Base-by-base conservation (phyloP, 192 early-diverging fungal species). In the Podila clonocystis region DNA sequence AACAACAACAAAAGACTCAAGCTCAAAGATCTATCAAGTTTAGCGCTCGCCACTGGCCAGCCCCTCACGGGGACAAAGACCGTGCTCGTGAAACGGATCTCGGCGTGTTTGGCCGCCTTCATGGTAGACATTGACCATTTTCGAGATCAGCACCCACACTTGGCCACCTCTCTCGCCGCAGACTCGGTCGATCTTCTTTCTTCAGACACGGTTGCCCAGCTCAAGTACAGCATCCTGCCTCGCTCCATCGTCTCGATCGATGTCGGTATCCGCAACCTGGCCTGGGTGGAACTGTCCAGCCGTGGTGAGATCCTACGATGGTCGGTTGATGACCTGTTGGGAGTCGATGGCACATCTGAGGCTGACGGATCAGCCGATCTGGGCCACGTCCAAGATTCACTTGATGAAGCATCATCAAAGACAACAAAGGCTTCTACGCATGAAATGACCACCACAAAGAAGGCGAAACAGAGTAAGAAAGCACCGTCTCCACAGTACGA, bases 251-350 rank as follows among this genome's bases (percentile, higher is more conserved):
- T 88, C 22, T 88, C 87, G 1, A 72, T 88, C 59, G 87, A 88
- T 62, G 59, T 88, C 19, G 87, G 87, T 0, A 84, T 86, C 52
- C 85, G 87, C 22, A 88, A 88, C 63, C 66, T 88, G 0, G 87
- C 87, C 1, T 86, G 84, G 80, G 84, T 83, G 5, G 75, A 85
- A 34, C 24, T 88, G 13, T 67, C 79, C 9, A 68, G 24, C 17
- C 67, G 85, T 12, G 55, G 69, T 0, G 52, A 75, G 20, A 82
- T 88, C 8, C 41, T 83, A 30, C 66, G 74, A 5, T 88, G 87
- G 87, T 31, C 57, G 3, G 63, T 76, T 28, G 80, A 80, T 29
- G 86, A 87, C 60, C 64, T 87, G n/a, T 59, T 73, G 17, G 34
- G n/a, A 55, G 52, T 1, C 4, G 52, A 55, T 24, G 9, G 17